phyloP scores from a whole-genome alignment of 495 filamentous ascomycete species.

The Extremus antarcticus region DNA sequence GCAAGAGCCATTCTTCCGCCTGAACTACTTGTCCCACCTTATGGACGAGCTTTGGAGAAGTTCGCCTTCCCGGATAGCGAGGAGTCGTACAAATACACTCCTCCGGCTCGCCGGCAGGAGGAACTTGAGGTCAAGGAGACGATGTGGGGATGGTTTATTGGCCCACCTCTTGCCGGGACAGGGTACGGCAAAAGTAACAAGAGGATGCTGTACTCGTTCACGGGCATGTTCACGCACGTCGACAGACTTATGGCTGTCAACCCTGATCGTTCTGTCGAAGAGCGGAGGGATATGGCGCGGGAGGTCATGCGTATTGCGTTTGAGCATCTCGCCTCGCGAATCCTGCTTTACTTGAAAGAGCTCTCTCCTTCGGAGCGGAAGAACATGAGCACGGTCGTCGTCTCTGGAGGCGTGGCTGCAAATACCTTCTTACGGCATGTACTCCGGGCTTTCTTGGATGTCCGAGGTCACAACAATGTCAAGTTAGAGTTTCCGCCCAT shows the following conservation, averaged over 20 bases:
- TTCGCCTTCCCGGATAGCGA: constrained; percentile 59
- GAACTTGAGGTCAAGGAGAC: constrained; percentile 37
- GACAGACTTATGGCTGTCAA: constrained; percentile 31
- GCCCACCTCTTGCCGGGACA: constrained; percentile 44
- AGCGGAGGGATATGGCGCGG: constrained; percentile 54
- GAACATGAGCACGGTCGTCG: constrained; percentile 53
- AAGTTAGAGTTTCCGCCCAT: constrained; percentile 60
- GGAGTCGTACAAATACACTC: constrained; percentile 38
- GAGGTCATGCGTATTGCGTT: constrained; percentile 71
- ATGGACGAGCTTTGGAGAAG: constrained; percentile 61
- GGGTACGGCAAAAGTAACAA: constrained; percentile 23
- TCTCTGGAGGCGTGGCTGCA: constrained; percentile 81
- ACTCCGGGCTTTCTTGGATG: constrained; percentile 50
- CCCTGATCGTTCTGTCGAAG: constrained; percentile 14
- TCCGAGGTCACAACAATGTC: constrained; percentile 51
- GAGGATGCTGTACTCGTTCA: constrained; percentile 51
- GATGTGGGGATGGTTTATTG: constrained; percentile 47
- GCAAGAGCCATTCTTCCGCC: constrained; percentile 61
- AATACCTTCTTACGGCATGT: constrained; percentile 67
- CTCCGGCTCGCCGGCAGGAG: constrained; percentile 43
- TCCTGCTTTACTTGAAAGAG: constrained; percentile 51
- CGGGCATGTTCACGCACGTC: constrained; percentile 48
- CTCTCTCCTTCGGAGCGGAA: constrained; percentile 16
- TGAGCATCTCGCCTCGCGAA: constrained; percentile 69
- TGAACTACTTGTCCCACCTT: constrained; percentile 37